Evolutionary conservation across 805 yeast species (phyloP), one percentile per base, ranked within the genome.

Genomic region (Ogataea populi-albae): DNA sequence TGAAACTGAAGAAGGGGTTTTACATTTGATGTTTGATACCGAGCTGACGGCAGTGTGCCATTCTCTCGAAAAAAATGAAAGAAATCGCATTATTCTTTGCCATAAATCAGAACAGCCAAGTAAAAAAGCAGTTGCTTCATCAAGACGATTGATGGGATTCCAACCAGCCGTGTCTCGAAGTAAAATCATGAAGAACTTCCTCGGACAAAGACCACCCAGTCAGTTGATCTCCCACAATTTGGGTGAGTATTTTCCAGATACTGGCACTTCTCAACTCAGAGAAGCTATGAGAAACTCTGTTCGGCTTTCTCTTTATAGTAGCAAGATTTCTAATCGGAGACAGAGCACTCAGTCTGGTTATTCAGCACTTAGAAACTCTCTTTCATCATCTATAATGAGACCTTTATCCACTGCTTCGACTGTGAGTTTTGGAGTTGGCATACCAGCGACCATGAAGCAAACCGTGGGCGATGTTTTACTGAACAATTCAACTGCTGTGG

Each of bases 141-240:
- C 45, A 23, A 32, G 21, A 14, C 40, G 24, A 14, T 25, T 37
- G 10, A 40, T 41, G n/a, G 28, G 34, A 4, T 25, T 33, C 2
- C 26, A 34, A 4, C 18, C 30, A 10, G 7, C 16, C 7, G 8
- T 12, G 4, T 17, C 28, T 7, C 35, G 33, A 2, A 34, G 32
- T 5, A 26, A 30, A 47, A 8, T 37, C 4, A 25, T 72, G 49
- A 66, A 75, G 38, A 69, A 65, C 37, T 72, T 85, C 40, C 81
- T 81, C 59, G 94, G 94, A 17, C 96, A 86, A 58, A 71, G 98
- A 52, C 98, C 98, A 5, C 89, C 98, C 1, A 81, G 93, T 41
- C 95, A 87, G 54, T 73, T 89, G 49, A 93, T 91, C 42, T 86
- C 97, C 2, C 79, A 89, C 2, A 87, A 91, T 53, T 65, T 91